Evolutionary conservation across 257 asterid genomes (phyloP), one percentile per base, ranked within the genome.

Genomic region (Jaltomata sinuosa): DNA sequence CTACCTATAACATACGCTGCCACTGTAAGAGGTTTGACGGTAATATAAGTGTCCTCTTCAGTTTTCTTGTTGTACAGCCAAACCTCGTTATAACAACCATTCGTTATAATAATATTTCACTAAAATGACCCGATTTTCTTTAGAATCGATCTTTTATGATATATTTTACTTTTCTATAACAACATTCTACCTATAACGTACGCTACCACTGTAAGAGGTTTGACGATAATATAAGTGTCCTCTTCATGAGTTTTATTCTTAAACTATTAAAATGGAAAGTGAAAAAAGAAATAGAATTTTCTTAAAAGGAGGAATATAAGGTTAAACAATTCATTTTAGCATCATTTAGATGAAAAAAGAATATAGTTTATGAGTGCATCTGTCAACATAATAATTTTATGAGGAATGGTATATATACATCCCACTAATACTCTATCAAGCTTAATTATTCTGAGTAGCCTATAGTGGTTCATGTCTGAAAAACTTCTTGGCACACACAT

Each of bases 401-500:
- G 80, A 85, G 81, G 87, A 83, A 72, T 42, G 88, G 94, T 79
- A 92, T 89, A 91, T 86, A 89, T 89, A n/a, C n/a, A n/a, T n/a
- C n/a, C 86, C 96, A 86, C 85, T 25, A 77, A 76, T 76, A 49
- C 8, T 90, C 83, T 50, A 84, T 68, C 83, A 72, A 47, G 62
- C 42, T 29, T 85, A 84, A 42, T 65, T 84, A 76, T 76, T 77
- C 62, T 77, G 0, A 15, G 5, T 42, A 22, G 36, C 38, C 55
- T 42, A 10, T 74, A 45, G 22, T 74, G 80, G 57, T 74, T 74
- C 57, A 74, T 22, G n/a, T 9, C 57, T 45, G n/a, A 45, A 14
- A 74, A 72, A 45, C 54, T 12, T 72, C 54, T 11, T 38, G 6
- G 7, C 42, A n/a, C n/a, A n/a, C n/a, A n/a, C n/a, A n/a, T n/a